Percentiles rank a stretch among this genome's conserved stretches.
These are phyloP conservation scores for Trichophyton simii DNA, from an alignment of 2,329 filamentous ascomycete species.

Conservation along the genomic window DNA sequence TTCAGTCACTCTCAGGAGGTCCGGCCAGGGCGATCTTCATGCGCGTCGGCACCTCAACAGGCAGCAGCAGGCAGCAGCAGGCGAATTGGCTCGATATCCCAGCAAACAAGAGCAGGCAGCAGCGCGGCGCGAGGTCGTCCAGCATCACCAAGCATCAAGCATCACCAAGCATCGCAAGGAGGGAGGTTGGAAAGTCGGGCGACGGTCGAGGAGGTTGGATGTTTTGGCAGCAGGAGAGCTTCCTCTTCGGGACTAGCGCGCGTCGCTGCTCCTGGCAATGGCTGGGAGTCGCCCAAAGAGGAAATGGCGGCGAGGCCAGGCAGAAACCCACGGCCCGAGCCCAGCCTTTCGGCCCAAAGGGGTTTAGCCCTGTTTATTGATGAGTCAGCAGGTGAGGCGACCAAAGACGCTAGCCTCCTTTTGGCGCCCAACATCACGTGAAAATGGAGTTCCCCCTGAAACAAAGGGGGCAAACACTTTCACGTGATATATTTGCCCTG, in stretches of 20 bases:
- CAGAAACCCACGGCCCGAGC: background rate
- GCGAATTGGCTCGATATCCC: background rate
- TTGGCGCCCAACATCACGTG: background rate
- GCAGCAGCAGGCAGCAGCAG: background rate
- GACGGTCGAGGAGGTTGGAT: background rate
- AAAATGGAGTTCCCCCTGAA: background rate
- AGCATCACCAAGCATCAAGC: background rate
- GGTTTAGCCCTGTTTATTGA: background rate
- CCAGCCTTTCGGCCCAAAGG: background rate
- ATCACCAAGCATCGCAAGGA: background rate
- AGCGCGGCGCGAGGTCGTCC: background rate
- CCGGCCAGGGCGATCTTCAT: background rate
- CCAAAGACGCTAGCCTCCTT: background rate
- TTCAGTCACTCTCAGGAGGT: background rate
- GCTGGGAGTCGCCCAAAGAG: background rate
- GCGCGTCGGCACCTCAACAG: background rate
- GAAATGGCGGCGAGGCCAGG: background rate
- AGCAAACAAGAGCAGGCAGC: background rate
- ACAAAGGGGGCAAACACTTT: background rate
- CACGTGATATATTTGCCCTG: background rate
- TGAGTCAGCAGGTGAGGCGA: background rate
- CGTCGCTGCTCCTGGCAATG: background rate
- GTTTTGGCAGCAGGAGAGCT: background rate
- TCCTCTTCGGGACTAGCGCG: background rate
- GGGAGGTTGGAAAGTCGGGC: no score